phyloP scores from a whole-genome alignment of 106 monocot species.

The Dactylorhiza incarnata region DNA sequence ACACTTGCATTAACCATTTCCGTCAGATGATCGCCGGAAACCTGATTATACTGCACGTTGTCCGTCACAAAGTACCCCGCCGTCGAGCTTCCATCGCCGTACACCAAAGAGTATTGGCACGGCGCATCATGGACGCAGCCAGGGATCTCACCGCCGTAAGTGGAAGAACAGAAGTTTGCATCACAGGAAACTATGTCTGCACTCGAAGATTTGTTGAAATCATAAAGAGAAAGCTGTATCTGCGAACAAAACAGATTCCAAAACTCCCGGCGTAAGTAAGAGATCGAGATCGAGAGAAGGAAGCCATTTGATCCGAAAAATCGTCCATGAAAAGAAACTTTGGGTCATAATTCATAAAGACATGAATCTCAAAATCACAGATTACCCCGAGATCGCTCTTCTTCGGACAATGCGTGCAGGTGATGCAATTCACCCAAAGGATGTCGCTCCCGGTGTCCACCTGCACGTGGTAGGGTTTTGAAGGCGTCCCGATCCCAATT shows the following conservation, averaged over 20 bases:
- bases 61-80: conserved; percentile 52
- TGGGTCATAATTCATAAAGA: not conserved
- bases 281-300: too few relatives aligned
- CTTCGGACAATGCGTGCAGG: conserved; percentile 41
- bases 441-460: conserved; percentile 61
- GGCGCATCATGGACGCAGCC: conserved; percentile 22
- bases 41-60: conserved; percentile 30
- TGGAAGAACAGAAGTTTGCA: conserved; percentile 31
- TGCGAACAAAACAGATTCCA: conserved; percentile 10
- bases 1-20: conserved; percentile 29
- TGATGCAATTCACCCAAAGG: conserved; percentile 48
- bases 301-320: not conserved
- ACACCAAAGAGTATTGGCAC: conserved; percentile 42
- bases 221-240: conserved; percentile 37
- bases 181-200: conserved; percentile 26
- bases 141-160: conserved; percentile 11
- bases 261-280: not conserved
- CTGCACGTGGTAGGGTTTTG: conserved; percentile 42
- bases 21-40: conserved; percentile 39
- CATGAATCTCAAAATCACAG: not conserved
- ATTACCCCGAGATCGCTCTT: conserved; percentile 38
- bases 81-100: conserved; percentile 60
- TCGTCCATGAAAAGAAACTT: not conserved
- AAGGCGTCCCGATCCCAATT: conserved; percentile 41
- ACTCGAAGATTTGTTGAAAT: conserved; percentile 29